Evolutionary conservation across 75 land plant species (phyloP).

Genomic region (Ceratopteris richardii): DNA sequence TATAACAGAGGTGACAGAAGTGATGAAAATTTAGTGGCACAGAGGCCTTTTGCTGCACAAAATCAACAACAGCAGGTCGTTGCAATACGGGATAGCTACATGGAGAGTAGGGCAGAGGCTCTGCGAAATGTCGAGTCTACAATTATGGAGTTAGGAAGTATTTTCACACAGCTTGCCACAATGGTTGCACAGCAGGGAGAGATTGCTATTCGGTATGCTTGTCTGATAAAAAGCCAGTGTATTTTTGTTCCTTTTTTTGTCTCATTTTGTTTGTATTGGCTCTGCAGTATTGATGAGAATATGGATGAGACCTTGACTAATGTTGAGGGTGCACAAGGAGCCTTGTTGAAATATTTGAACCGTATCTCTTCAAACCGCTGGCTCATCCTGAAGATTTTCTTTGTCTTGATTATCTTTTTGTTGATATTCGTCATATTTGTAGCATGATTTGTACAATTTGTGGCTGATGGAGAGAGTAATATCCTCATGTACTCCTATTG

Average conservation of each 20-base stretch:
- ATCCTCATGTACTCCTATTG: background rate
- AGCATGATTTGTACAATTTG: too few species aligned
- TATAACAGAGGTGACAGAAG: too few species aligned
- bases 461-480: too few species aligned
- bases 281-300: conserved; percentile 96
- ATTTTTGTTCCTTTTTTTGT: too few species aligned
- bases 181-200: conserved; percentile 99
- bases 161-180: conserved; percentile 86
- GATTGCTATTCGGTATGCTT: conserved; percentile 88
- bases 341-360: conserved; percentile 70
- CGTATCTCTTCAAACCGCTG: conserved; percentile 91
- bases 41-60: conserved; percentile 16
- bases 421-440: conserved; percentile 78
- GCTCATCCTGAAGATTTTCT: conserved; percentile 90
- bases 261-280: too few species aligned
- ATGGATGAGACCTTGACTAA: conserved; percentile 91
- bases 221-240: too few species aligned
- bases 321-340: conserved; percentile 90
- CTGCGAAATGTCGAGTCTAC: conserved; percentile 96
- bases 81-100: conserved; percentile 77
- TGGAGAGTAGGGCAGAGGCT: conserved; percentile 97
- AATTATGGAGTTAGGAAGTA: conserved; percentile 78
- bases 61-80: conserved; percentile 49
- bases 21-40: too few species aligned
- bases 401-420: conserved; percentile 74